Conservation (phyloP, 208 protist species). For the Trypanosoma congolense region DNA sequence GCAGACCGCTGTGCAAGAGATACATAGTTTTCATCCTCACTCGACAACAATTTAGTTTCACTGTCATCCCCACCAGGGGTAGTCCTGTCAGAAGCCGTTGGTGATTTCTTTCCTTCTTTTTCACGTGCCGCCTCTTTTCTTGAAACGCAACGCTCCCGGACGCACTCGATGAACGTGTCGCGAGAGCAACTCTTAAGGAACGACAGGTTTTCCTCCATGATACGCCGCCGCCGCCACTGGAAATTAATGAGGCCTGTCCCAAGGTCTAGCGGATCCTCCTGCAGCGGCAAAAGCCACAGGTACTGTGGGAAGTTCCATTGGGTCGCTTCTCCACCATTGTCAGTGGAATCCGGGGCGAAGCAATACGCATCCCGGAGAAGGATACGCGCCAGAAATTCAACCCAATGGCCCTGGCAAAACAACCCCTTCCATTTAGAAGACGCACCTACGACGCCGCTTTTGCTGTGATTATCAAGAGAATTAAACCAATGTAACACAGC, state of each 20-base stretch:
- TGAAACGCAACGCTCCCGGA: slow-evolving; percentile 17
- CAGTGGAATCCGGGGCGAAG: slow-evolving; percentile 20
- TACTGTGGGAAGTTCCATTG: slow-evolving; percentile 1
- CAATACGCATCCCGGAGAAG: slow-evolving; percentile 58
- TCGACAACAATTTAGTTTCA: slow-evolving; percentile 2
- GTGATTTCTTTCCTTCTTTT: background rate
- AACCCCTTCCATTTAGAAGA: slow-evolving; percentile 40
- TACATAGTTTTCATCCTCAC: slow-evolving; percentile 2
- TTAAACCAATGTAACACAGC: slow-evolving; percentile 37
- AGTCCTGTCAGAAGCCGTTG: background rate
- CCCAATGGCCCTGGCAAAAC: slow-evolving; percentile 77
- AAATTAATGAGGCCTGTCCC: slow-evolving; percentile 30
- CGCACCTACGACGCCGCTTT: no score
- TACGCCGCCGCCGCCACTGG: slow-evolving; percentile 25
- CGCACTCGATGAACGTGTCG: slow-evolving; percentile 31
- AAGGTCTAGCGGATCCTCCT: slow-evolving; percentile 59
- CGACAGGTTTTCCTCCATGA: slow-evolving; percentile 38
- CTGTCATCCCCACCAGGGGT: slow-evolving; percentile 1
- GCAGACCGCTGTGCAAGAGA: background rate
- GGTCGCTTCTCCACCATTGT: background rate
- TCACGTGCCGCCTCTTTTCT: background rate
- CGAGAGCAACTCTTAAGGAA: slow-evolving; percentile 49
- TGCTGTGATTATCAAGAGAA: background rate
- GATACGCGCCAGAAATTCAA: slow-evolving; percentile 46
- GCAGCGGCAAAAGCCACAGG: slow-evolving; percentile 65